Evolutionary conservation across 2,329 filamentous ascomycete genomes (phyloP), one percentile per base, ranked within the genome.

Genomic region (Ophioceras dolichostomum): DNA sequence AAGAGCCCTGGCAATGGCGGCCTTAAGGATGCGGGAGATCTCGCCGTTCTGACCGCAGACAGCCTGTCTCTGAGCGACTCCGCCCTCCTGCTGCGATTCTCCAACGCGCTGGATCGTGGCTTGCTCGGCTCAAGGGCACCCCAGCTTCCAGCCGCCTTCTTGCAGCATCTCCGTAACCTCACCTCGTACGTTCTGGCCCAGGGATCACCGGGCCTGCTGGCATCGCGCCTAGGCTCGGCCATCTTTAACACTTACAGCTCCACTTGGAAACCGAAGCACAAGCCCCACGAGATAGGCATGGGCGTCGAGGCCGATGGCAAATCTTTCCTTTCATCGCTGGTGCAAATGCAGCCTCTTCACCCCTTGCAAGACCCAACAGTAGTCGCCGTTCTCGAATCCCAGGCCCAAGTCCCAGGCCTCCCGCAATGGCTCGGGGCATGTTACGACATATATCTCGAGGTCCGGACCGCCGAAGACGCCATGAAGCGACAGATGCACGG

Each of bases 361-460:
- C 67, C 75, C 10, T 53, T 79, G 14, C 67, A 73, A 42, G 80
- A 81, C 45, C 62, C 65, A 3, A 60, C 64, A 2, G 52, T 76
- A n/a, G 53, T 70, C 3, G 57, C 61, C 5, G 47, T 75, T 3
- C 49, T 75, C 21, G 54, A 62, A 13, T 42, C 47, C 4, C 45
- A 48, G 10, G 41, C 47, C 4, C 45, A 48, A 10, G 49, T 44
- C 50, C 36, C 52, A 49, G 48, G 59, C 43, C 42, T 59, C 48
- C 51, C 58, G 2, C 56, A 56, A 40, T 78, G 72, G 71, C 56
- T 73, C 10, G 67, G 62, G 12, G 55, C 56, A 6, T 65, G 67
- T 43, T 69, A 71, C 37, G 73, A 79, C 36, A 55, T 67, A 33
- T 62, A 64, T 31, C 47, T 61, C 10, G 61, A 67, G 4, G 50